Conservation (phyloP, 805 yeast species). For the Candida adriatica region DNA sequence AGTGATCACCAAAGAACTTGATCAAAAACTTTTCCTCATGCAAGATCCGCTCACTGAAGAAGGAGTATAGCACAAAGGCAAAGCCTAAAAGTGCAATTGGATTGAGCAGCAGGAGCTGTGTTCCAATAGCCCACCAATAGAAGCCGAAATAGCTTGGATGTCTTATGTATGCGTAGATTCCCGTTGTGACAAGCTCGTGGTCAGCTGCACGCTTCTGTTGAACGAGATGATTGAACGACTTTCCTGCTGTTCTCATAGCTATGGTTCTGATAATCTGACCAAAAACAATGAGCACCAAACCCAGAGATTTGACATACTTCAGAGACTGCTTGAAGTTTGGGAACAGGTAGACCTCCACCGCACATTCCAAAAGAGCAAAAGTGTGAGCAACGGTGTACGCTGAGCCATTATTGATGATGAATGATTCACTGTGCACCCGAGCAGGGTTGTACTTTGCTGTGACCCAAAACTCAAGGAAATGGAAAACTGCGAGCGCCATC, state of each 20-base stretch:
- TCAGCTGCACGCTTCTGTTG: conserved; percentile 42
- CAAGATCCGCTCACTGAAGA: conserved; percentile 60
- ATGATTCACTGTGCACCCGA: conserved; percentile 65
- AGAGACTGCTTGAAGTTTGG: conserved; percentile 29
- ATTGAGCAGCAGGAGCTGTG: conserved; percentile 67
- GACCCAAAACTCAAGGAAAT: conserved; percentile 71
- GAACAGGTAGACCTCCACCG: conserved; percentile 34
- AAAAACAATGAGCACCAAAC: conserved; percentile 36
- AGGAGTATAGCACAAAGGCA: conserved; percentile 49
- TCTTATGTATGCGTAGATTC: conserved; percentile 59
- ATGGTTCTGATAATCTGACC: conserved; percentile 68
- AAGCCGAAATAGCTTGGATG: conserved; percentile 94
- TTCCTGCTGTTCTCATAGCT: conserved; percentile 86
- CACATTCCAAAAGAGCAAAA: conserved; percentile 44
- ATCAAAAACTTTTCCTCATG: conserved; percentile 65
- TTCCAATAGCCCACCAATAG: conserved; percentile 89
- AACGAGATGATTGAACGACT: conserved; percentile 78
- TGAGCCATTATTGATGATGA: conserved; percentile 55
- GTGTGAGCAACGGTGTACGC: conserved; percentile 53
- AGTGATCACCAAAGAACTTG: conserved; percentile 66
- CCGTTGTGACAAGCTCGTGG: conserved; percentile 67
- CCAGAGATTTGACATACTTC: conserved; percentile 30
- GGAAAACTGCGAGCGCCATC: conserved; percentile 53
- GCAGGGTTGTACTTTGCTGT: conserved; percentile 70
- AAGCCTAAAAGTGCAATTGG: conserved; percentile 53